Percentiles rank a stretch among this genome's conserved stretches.
Evolutionary conservation across 2,329 filamentous ascomycete genomes (phyloP).

Genomic region (Ophiostoma sp.): DNA sequence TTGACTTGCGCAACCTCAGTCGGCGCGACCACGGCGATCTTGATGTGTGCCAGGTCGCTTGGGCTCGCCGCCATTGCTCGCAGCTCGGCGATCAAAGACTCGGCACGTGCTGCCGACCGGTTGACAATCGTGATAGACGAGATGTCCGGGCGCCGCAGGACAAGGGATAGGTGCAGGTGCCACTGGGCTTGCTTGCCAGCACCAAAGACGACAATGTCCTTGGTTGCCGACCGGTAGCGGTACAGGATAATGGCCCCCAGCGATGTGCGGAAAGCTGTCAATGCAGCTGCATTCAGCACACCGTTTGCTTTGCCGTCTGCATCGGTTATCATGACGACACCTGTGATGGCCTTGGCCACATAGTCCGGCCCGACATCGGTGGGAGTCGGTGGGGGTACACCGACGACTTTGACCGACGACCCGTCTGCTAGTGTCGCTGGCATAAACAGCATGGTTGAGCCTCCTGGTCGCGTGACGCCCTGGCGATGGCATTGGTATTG

Average conservation of each 20-base stretch:
- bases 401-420: constrained; percentile 60
- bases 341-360: constrained; percentile 38
- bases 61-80: background rate
- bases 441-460: constrained; percentile 61
- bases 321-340: constrained; percentile 57
- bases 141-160: constrained; percentile 39
- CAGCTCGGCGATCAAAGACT: constrained; percentile 38
- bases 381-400: constrained; percentile 30
- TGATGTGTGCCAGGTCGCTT: constrained; percentile 39
- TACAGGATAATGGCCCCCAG: constrained; percentile 59
- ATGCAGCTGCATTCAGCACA: constrained; percentile 60
- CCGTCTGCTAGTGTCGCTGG: constrained; percentile 56
- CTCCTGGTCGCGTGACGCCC: constrained; percentile 55
- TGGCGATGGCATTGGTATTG: constrained; percentile 59
- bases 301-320: constrained; percentile 53
- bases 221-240: constrained; percentile 37
- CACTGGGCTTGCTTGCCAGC: constrained; percentile 67
- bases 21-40: constrained; percentile 31
- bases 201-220: constrained; percentile 61
- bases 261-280: constrained; percentile 65
- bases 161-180: constrained; percentile 62
- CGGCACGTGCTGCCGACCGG: constrained; percentile 30
- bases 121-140: constrained; percentile 35
- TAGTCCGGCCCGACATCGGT: constrained; percentile 22
- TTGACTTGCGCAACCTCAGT: constrained; percentile 41